These are phyloP conservation scores for Hypholoma fasciculare DNA, from an alignment of 768 basidiomycete species.

Conservation along the genomic window DNA sequence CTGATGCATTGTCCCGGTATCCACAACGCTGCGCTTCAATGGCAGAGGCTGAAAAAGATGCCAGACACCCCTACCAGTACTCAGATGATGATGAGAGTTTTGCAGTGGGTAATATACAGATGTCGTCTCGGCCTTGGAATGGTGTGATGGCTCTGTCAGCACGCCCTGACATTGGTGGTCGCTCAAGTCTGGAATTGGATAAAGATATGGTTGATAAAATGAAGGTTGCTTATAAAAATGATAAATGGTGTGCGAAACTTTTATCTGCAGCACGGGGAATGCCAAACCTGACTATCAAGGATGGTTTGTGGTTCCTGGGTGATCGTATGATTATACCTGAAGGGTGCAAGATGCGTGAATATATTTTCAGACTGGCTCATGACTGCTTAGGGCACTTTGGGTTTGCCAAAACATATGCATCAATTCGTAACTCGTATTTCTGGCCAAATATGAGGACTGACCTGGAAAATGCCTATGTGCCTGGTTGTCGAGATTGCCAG, in stretches of 20 bases:
- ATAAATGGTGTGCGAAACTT: constrained; percentile 6
- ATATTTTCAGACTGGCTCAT: constrained; percentile 27
- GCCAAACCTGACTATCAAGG: neutral
- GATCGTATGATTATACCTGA: constrained; percentile 22
- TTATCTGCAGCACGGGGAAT: neutral
- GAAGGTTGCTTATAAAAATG: neutral
- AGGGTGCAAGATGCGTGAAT: constrained; percentile 16
- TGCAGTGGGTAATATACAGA: too few species aligned
- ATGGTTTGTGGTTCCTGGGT: constrained; percentile 25
- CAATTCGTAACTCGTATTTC: constrained; percentile 24
- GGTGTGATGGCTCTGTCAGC: neutral
- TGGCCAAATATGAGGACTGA: constrained; percentile 34
- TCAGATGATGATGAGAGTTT: neutral
- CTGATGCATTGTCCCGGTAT: constrained; percentile 35
- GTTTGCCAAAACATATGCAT: constrained; percentile 26
- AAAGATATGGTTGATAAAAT: neutral
- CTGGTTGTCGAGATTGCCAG: constrained; percentile 31
- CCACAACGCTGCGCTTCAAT: neutral
- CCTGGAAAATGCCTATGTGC: constrained; percentile 31
- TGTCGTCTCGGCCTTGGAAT: neutral
- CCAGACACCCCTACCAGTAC: neutral
- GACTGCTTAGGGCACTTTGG: constrained; percentile 34
- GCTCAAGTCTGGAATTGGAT: neutral
- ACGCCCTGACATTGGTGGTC: neutral
- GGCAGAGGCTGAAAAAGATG: neutral